phyloP scores from a whole-genome alignment of 2,329 filamentous ascomycete species.

The Gnomoniopsis smithogilvyi region DNA sequence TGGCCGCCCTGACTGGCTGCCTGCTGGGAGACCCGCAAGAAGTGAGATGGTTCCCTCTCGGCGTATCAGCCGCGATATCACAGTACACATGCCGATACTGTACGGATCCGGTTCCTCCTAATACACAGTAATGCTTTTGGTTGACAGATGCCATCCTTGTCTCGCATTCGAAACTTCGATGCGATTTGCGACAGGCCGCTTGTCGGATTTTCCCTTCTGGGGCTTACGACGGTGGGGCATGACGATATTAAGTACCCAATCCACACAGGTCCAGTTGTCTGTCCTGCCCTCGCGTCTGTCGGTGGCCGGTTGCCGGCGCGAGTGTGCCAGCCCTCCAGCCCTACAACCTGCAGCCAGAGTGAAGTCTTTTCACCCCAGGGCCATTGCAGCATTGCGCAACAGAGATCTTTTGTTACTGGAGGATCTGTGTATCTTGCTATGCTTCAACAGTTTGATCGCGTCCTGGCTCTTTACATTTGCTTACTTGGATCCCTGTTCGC shows the following conservation, averaged over 20 bases:
- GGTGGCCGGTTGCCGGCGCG: background rate
- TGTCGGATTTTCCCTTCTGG: conserved; percentile 13
- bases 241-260: conserved; percentile 16
- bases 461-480: too few species aligned
- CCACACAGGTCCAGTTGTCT: conserved; percentile 8
- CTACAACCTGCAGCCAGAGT: background rate
- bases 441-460: too few species aligned
- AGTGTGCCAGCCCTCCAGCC: background rate
- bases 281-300: background rate
- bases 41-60: too few species aligned
- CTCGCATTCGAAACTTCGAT: background rate
- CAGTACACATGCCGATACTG: background rate
- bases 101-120: background rate
- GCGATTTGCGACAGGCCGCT: background rate
- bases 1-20: too few species aligned
- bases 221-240: conserved; percentile 17
- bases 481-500: too few species aligned
- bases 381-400: too few species aligned
- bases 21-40: too few species aligned
- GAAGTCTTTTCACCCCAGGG: too few species aligned
- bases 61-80: too few species aligned
- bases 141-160: background rate
- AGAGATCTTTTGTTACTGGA: too few species aligned
- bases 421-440: too few species aligned
- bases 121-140: background rate